Percentiles rank a stretch among this genome's conserved stretches.
phyloP scores from a whole-genome alignment of 2,329 filamentous ascomycete species.

The Paecilomyces sp. region DNA sequence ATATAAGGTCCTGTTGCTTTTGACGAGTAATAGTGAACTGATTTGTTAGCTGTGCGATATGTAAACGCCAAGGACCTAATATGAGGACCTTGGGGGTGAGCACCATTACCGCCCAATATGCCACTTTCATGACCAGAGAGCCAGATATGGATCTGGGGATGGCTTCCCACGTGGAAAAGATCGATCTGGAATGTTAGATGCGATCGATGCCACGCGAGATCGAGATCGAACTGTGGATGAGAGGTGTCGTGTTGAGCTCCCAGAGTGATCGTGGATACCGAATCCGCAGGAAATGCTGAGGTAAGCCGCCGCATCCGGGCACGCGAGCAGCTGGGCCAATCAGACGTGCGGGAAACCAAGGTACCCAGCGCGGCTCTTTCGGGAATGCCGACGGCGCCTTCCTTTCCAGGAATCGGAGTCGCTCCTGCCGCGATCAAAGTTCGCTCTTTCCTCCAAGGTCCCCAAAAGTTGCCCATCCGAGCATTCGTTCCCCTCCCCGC shows the following conservation, averaged over 20 bases:
- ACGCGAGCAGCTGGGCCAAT: background rate
- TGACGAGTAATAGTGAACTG: background rate
- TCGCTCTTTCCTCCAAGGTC: constrained; percentile 23
- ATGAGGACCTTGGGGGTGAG: background rate
- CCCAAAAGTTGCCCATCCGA: constrained; percentile 13
- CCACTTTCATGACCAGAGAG: background rate
- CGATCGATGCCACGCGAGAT: background rate
- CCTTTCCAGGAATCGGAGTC: background rate
- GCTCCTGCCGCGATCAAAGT: background rate
- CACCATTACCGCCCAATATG: background rate
- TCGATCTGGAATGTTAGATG: background rate
- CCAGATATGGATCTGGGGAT: background rate
- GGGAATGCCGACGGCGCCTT: background rate
- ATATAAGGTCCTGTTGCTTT: background rate
- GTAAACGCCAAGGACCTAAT: background rate
- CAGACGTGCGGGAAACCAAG: background rate
- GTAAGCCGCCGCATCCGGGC: background rate
- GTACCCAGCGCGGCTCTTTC: background rate
- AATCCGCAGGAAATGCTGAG: background rate
- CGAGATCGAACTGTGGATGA: no score
- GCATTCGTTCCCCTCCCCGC: background rate
- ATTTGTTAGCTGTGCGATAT: background rate
- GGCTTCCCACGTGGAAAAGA: background rate
- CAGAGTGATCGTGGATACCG: background rate
- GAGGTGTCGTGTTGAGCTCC: no score